Evolutionary conservation across 768 basidiomycete genomes (phyloP).

Genomic region (Dacryopinax primogenitus): DNA sequence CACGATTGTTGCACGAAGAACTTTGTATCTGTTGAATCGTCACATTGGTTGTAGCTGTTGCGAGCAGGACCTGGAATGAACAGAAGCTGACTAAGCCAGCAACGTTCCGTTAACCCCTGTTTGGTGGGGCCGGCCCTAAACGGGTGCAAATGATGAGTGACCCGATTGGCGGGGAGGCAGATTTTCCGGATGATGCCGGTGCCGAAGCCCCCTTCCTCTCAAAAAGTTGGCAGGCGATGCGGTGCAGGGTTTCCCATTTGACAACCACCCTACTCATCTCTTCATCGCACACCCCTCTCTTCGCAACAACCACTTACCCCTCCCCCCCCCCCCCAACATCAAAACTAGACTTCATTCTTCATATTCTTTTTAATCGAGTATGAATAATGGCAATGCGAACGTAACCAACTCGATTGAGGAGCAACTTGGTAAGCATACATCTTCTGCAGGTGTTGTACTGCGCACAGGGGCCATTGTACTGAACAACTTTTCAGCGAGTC

Average conservation of each 20-base stretch:
- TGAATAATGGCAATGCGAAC: slow-evolving; percentile 9
- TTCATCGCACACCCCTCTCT: neutral
- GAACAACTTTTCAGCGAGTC: neutral
- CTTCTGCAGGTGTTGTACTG: neutral
- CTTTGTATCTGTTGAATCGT: too few relatives aligned
- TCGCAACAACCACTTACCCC: neutral
- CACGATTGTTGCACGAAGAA: too few relatives aligned
- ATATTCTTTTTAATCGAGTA: slow-evolving; percentile 7
- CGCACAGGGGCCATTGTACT: neutral
- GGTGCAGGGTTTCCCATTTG: neutral
- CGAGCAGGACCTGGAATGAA: neutral
- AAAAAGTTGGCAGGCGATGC: slow-evolving; percentile 3
- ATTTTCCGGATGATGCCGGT: slow-evolving; percentile 2
- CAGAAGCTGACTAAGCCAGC: neutral
- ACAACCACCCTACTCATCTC: slow-evolving; percentile 7
- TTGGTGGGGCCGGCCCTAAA: slow-evolving; percentile 4
- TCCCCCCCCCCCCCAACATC: neutral
- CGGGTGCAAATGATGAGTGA: neutral
- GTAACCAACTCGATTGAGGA: slow-evolving; percentile 8
- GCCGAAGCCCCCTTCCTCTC: slow-evolving; percentile 3
- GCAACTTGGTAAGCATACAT: neutral
- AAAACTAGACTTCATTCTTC: slow-evolving; percentile 10
- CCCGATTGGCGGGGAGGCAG: slow-evolving; percentile 8
- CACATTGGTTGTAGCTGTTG: neutral
- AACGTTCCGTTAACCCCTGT: neutral